Base-by-base conservation (phyloP, 2,329 filamentous ascomycete species). In the Scleromitrula shiraiana region DNA sequence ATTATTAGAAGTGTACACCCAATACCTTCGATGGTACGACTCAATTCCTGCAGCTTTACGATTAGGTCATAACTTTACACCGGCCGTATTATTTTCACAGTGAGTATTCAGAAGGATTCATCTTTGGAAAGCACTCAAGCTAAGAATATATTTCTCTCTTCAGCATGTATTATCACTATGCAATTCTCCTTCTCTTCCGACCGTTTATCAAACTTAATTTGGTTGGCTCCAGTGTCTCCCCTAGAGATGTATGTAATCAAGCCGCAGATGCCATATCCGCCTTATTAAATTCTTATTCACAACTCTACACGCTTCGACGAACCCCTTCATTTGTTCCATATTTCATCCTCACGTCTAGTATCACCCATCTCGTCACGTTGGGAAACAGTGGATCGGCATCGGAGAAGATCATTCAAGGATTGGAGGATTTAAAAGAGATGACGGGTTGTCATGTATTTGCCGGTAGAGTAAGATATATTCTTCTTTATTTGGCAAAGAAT, bases 71-170 rank as follows among this genome's bases (percentile, higher is more conserved):
- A 85, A 82, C 55, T 85, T 85, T 44, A 83, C 83, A 3, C 83
- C 85, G 9, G 80, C 85, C 38, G 82, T 88, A 29, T 67, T 89
- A 17, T 82, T 85, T 52, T 75, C 84, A 30, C 84, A 88, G 84
- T 88, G 70, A 71, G 84, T 73, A 20, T 7, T 10, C 22, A 7
- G 5, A 17, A 5, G 14, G 20, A 8, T 17, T 10, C 4, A 22
- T 2, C 6, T n/a, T 4, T 17, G 5, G 17, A 14, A 23, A 5
- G 17, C 32, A 23, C 8, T 33, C 19, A 40, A 5, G 20, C 50
- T 51, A 24, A 51, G 7, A n/a, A 42, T 7, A 8, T 10, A n/a
- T n/a, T n/a, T n/a, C n/a, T n/a, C n/a, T n/a, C n/a, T n/a, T 5
- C 50, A 82, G 79, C 62, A 82, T 85, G 80, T 80, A 85, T 53